Conservation (phyloP, 2,329 filamentous ascomycete species). For the Monosporascus cannonballus region DNA sequence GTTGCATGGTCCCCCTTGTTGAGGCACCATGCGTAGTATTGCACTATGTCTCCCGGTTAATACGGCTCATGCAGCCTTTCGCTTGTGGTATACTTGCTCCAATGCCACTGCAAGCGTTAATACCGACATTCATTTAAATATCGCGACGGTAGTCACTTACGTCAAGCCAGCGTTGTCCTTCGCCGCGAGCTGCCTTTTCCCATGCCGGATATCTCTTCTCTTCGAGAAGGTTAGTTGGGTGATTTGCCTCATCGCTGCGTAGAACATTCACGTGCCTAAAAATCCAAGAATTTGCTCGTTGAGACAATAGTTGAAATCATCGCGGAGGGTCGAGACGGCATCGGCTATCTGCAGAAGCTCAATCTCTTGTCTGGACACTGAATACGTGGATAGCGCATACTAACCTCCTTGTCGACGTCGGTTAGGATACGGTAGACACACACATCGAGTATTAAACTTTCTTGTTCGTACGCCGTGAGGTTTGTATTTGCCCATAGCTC, state of each 20-base stretch:
- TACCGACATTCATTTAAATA: background rate
- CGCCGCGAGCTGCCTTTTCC: conserved; percentile 11
- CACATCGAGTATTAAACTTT: background rate
- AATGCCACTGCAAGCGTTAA: background rate
- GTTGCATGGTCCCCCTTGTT: conserved; percentile 22
- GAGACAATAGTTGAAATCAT: conserved; percentile 9
- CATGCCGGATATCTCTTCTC: conserved; percentile 3
- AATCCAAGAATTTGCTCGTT: background rate
- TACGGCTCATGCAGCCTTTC: background rate
- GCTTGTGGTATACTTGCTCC: background rate
- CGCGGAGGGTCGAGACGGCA: background rate
- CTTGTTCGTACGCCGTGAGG: background rate
- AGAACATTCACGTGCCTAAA: conserved; percentile 8
- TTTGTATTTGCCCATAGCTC: conserved; percentile 18
- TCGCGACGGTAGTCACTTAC: conserved; percentile 8
- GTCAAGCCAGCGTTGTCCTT: conserved; percentile 7
- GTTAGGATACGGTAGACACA: background rate
- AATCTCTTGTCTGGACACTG: background rate
- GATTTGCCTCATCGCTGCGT: background rate
- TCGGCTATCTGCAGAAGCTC: conserved; percentile 4
- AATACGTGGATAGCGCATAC: background rate
- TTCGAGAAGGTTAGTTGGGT: conserved; percentile 2
- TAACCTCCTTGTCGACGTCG: background rate
- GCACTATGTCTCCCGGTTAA: conserved; percentile 8
- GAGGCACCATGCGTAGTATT: conserved; percentile 25